A percentile compares a stretch with the other conserved stretches of the same genome.
These are phyloP conservation scores for Wilhelminamyces savonicus DNA, from an alignment of 805 yeast species.

Conservation along the genomic window DNA sequence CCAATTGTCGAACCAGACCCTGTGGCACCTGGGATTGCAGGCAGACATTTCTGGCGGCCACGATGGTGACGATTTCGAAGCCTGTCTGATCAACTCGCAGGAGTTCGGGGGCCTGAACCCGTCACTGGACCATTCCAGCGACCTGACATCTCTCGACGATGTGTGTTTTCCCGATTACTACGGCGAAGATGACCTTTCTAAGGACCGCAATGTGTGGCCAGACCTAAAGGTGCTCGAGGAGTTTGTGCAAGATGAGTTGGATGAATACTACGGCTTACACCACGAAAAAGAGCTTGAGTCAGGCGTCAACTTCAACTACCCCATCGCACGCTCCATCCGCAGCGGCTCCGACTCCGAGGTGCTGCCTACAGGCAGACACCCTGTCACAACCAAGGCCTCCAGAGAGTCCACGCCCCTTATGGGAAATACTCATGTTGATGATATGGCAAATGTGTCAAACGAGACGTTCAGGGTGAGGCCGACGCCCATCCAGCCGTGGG, in stretches of 20 bases:
- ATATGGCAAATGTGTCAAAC: conserved; percentile 34
- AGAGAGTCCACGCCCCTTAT: conserved; percentile 19
- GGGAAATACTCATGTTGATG: conserved; percentile 23
- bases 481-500: conserved; percentile 72
- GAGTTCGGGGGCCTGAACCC: conserved; percentile 57
- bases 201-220: conserved; percentile 60
- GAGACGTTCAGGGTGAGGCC: conserved; percentile 58
- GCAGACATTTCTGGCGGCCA: no score
- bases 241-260: conserved; percentile 63
- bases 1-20: conserved; percentile 7
- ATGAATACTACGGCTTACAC: no score
- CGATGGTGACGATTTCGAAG: conserved; percentile 11
- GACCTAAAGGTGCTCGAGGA: conserved; percentile 72
- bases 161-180: conserved; percentile 85
- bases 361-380: no score
- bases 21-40: conserved; percentile 7
- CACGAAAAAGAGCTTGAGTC: neutral
- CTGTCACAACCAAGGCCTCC: conserved; percentile 1
- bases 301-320: conserved; percentile 33
- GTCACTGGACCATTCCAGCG: conserved; percentile 52
- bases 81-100: conserved; percentile 16
- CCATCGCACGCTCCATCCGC: conserved; percentile 16
- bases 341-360: no score
- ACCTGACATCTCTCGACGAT: conserved; percentile 77
- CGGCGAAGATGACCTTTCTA: conserved; percentile 14